phyloP scores from a whole-genome alignment of 495 filamentous ascomycete genomes.

The Hyphodiscus hymeniophilus region DNA sequence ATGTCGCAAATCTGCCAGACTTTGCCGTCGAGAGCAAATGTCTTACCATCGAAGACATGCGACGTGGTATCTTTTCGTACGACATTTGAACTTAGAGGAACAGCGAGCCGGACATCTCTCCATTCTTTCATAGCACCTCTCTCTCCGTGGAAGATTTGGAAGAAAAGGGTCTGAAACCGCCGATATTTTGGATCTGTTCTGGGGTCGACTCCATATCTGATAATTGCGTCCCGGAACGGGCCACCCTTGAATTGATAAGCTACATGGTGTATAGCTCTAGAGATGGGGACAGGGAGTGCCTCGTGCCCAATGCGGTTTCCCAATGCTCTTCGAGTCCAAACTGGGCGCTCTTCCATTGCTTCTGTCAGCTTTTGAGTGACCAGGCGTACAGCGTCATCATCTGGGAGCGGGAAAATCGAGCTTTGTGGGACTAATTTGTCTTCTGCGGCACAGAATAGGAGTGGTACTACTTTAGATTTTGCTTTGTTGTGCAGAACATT shows the following conservation, averaged over 20 bases:
- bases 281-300: constrained; percentile 38
- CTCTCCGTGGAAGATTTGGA: constrained; percentile 41
- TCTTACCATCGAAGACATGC: constrained; percentile 76
- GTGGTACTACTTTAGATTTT: constrained; percentile 35
- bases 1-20: constrained; percentile 94
- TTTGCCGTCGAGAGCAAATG: constrained; percentile 62
- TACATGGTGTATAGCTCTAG: constrained; percentile 62
- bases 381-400: constrained; percentile 43
- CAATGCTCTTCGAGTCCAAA: constrained; percentile 77
- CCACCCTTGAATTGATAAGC: constrained; percentile 86
- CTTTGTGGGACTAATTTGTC: constrained; percentile 42
- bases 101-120: constrained; percentile 4
- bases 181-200: constrained; percentile 65
- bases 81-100: background rate
- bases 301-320: constrained; percentile 52
- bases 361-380: constrained; percentile 49
- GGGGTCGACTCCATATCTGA: constrained; percentile 81
- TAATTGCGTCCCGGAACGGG: constrained; percentile 81
- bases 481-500: constrained; percentile 29
- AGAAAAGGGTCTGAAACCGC: constrained; percentile 80
- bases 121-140: constrained; percentile 12
- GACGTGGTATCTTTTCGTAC: constrained; percentile 19
- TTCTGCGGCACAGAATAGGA: constrained; percentile 58
- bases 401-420: constrained; percentile 29
- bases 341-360: constrained; percentile 63